Evolutionary conservation across 495 filamentous ascomycete genomes (phyloP), one percentile per base, ranked within the genome.

Genomic region (Penicillium dipodomyicola): DNA sequence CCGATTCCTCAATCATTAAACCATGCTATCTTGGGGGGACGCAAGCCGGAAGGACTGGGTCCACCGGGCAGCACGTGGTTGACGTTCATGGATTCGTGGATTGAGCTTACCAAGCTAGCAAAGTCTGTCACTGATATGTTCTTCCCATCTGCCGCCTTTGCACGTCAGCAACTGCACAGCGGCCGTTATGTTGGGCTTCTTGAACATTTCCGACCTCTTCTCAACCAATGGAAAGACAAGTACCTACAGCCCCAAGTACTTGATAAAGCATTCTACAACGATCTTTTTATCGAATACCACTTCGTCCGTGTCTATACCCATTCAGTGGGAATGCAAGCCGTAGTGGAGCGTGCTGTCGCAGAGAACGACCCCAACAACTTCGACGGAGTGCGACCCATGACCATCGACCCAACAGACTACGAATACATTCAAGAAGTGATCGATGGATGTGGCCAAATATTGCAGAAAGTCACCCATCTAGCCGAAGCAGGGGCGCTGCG

Each of bases 361-460:
- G 74, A 80, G 54, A 67, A 63, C 14, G 69, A 72, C 35, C 79
- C 64, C 1, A 71, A 65, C 32, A 67, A 71, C 46, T 60, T 70
- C 9, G 75, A 76, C 52, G 71, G 71, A 37, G 61, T 74, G 22
- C 69, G 71, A 14, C 67, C 68, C 8, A 75, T 75, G 59, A 80
- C 77, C 46, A 76, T 84, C 61, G 82, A 84, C 52, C 61, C 70
- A 33, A 77, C 67, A 33, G 80, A 82, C 51, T 80, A 80, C 60
- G 77, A 80, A 61, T 81, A 80, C 58, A 82, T 82, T 23, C 74
- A 80, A 65, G 80, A 82, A 60, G 80, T 82, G 2, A 79, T 81
- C 27, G 78, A 82, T 29, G 78, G 78, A 2, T 80, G 79, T 57
- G 74, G 78, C 44, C 69, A 79, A 48, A 81, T 82, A 49, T 60